Conservation (phyloP, 2,329 filamentous ascomycete species). For the Alternaria triticimaculans region DNA sequence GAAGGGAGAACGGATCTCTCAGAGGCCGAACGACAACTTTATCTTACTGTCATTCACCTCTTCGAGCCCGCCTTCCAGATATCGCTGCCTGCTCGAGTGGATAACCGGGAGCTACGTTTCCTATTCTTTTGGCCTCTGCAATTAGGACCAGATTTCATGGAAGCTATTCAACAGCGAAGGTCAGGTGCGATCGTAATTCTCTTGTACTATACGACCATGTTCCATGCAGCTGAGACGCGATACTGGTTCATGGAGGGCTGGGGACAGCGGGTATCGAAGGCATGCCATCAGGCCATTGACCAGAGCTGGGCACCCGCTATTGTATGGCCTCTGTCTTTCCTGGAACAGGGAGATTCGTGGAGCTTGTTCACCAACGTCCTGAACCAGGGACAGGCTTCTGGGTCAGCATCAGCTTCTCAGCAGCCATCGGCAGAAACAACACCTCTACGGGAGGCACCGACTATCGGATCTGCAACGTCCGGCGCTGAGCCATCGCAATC, state of each 20-base stretch:
- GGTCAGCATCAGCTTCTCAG: conserved; percentile 1
- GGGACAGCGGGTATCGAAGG: conserved; percentile 36
- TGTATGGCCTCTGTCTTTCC: conserved; percentile 36
- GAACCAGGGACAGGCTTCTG: neutral
- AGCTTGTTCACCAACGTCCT: conserved; percentile 5
- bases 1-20: conserved; percentile 26
- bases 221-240: conserved; percentile 41
- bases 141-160: conserved; percentile 41
- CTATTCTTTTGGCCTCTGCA: conserved; percentile 49
- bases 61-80: conserved; percentile 31
- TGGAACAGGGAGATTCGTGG: conserved; percentile 15
- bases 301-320: conserved; percentile 32
- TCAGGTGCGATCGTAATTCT: conserved; percentile 48
- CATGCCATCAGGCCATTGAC: conserved; percentile 30
- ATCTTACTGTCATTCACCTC: conserved; percentile 21
- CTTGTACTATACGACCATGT: conserved; percentile 48
- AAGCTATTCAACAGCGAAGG: conserved; percentile 38
- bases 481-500: neutral
- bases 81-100: conserved; percentile 29
- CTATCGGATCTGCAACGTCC: neutral
- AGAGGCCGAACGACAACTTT: conserved; percentile 22
- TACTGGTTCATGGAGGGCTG: conserved; percentile 52
- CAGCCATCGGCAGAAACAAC: conserved; percentile 2
- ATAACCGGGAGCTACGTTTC: conserved; percentile 46
- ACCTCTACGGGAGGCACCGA: conserved; percentile 1